Conservation (phyloP, 1,284 basidiomycete genomes). For the Clitocybe nebularis region DNA sequence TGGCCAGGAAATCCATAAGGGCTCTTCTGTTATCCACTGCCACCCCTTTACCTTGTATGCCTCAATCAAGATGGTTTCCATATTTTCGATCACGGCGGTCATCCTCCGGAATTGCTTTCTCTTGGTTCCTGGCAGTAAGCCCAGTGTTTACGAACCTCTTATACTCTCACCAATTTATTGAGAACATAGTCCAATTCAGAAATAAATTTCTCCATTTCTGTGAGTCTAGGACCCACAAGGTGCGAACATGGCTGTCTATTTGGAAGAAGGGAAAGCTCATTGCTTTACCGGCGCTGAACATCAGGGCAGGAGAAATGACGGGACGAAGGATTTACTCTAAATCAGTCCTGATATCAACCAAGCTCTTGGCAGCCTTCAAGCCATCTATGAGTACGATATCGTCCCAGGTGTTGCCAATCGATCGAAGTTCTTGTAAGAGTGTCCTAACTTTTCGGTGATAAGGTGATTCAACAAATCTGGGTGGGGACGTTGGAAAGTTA, state of each 20-base stretch:
- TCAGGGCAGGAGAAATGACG: too few species aligned
- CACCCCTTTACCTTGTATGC: constrained; percentile 67
- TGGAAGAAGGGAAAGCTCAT: constrained; percentile 54
- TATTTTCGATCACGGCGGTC: constrained; percentile 52
- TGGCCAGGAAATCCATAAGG: constrained; percentile 78
- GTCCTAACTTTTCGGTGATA: constrained; percentile 69
- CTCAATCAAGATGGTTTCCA: constrained; percentile 62
- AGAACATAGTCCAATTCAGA: constrained; percentile 55
- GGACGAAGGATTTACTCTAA: constrained; percentile 76
- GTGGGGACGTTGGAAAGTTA: constrained; percentile 48
- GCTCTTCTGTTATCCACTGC: constrained; percentile 61
- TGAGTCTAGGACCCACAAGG: constrained; percentile 59
- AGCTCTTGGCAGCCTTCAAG: constrained; percentile 54
- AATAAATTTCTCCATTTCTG: constrained; percentile 63
- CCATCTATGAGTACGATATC: constrained; percentile 74
- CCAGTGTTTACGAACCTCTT: too few species aligned
- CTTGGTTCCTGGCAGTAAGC: too few species aligned
- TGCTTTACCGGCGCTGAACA: constrained; percentile 43
- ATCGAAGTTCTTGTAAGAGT: constrained; percentile 58
- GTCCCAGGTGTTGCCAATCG: constrained; percentile 67
- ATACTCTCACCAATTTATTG: constrained; percentile 56
- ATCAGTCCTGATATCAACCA: constrained; percentile 73
- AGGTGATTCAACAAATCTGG: constrained; percentile 56
- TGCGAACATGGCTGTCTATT: constrained; percentile 51
- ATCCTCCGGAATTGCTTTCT: constrained; percentile 67